These are phyloP conservation scores for Amanita exitialis DNA, from an alignment of 768 basidiomycete genomes.

Conservation along the genomic window DNA sequence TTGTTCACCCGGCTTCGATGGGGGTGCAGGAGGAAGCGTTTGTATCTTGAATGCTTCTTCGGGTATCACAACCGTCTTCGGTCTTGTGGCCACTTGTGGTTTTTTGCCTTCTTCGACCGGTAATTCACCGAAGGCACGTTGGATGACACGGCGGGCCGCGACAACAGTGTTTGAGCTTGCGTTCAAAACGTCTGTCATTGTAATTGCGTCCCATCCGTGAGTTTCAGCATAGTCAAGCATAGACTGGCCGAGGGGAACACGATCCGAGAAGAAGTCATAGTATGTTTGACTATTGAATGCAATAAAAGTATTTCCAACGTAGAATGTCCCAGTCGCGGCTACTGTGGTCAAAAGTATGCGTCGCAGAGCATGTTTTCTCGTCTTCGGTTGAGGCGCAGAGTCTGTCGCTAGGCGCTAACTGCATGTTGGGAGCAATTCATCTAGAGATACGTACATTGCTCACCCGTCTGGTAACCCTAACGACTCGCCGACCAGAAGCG, in stretches of 20 bases:
- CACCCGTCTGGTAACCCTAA: constrained; percentile 53
- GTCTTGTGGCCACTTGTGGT: constrained; percentile 34
- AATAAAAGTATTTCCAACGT: constrained; percentile 70
- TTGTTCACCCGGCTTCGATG: constrained; percentile 9
- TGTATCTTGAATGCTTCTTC: constrained; percentile 38
- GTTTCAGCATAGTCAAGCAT: constrained; percentile 78
- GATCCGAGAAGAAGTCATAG: constrained; percentile 77
- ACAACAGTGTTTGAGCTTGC: constrained; percentile 39
- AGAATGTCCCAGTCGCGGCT: constrained; percentile 65
- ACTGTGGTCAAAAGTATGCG: constrained; percentile 59
- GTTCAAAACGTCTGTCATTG: constrained; percentile 47
- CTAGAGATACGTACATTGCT: constrained; percentile 1
- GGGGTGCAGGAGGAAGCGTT: constrained; percentile 14
- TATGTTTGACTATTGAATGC: constrained; percentile 72
- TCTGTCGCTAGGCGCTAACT: constrained; percentile 57
- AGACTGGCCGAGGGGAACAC: constrained; percentile 67
- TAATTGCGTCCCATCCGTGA: constrained; percentile 70
- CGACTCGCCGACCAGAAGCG: constrained; percentile 32
- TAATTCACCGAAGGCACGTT: constrained; percentile 37
- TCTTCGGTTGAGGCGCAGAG: constrained; percentile 34
- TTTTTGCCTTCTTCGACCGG: constrained; percentile 23
- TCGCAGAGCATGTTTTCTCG: constrained; percentile 45
- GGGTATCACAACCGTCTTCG: constrained; percentile 30
- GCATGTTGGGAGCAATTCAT: background rate
- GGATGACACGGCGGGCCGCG: constrained; percentile 39